Evolutionary conservation across 2,329 filamentous ascomycete species (phyloP).

Genomic region (Penicillium sp.): DNA sequence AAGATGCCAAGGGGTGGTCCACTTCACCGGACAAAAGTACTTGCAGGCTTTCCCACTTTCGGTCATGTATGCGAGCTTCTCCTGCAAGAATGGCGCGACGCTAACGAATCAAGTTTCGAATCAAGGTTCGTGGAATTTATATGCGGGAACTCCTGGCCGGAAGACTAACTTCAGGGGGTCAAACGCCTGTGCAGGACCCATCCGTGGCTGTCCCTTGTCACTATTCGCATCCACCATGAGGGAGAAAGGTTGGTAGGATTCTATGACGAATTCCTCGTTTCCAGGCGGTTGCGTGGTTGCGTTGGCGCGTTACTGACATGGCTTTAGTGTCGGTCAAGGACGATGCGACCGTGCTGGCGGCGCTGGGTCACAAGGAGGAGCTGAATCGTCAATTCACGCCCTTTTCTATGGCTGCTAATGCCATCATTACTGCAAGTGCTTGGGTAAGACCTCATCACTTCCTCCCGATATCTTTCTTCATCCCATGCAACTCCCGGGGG

Average conservation of each 20-base stretch:
- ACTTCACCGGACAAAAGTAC: background rate
- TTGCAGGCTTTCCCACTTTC: background rate
- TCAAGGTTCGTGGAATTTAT: background rate
- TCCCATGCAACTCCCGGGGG: background rate
- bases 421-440: constrained; percentile 6
- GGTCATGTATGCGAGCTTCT: background rate
- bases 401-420: constrained; percentile 10
- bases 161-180: background rate
- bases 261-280: no score
- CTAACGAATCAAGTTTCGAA: background rate
- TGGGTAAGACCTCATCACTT: background rate
- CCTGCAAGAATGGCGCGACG: background rate
- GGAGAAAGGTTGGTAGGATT: no score
- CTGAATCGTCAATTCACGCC: constrained; percentile 7
- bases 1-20: background rate
- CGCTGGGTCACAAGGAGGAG: constrained; percentile 7
- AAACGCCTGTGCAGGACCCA: no score
- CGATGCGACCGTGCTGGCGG: constrained; percentile 4
- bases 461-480: background rate
- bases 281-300: no score
- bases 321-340: constrained; percentile 1
- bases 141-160: background rate
- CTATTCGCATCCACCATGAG: no score
- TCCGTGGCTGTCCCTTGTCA: no score
- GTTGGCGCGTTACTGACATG: background rate